A percentile compares a stretch with the other conserved stretches of the same genome.
Evolutionary conservation across 1,284 basidiomycete genomes (phyloP).

Genomic region (Tremellales sp.): DNA sequence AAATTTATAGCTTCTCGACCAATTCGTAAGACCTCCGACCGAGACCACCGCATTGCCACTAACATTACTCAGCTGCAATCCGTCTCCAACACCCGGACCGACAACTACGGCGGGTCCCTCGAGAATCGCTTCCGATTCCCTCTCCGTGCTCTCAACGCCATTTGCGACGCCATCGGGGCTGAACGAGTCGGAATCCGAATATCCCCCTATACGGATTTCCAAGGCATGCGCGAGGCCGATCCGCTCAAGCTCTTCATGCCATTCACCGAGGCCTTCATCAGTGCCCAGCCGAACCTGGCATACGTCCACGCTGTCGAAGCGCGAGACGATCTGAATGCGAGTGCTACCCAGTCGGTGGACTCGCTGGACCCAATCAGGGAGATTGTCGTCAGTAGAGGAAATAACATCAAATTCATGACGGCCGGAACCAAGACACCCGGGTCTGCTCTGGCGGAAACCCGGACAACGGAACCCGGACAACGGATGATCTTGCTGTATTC

Average conservation of each 20-base stretch:
- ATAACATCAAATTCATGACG: conserved; percentile 48
- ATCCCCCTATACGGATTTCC: conserved; percentile 56
- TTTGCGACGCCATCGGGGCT: conserved; percentile 54
- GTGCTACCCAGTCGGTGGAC: too few relatives aligned
- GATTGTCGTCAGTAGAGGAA: conserved; percentile 21
- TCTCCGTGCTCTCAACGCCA: conserved; percentile 54
- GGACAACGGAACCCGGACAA: conserved; percentile 49
- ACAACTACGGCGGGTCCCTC: conserved; percentile 59
- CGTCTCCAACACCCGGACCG: conserved; percentile 56
- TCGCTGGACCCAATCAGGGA: conserved; percentile 22
- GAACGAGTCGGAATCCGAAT: conserved; percentile 55
- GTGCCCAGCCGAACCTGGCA: conserved; percentile 56
- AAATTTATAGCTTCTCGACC: conserved; percentile 50
- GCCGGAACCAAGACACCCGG: conserved; percentile 52
- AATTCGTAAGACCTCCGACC: too few relatives aligned
- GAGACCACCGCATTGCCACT: too few relatives aligned
- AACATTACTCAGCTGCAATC: too few relatives aligned
- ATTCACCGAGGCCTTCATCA: too few relatives aligned
- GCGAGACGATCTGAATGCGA: conserved; percentile 30
- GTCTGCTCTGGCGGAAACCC: conserved; percentile 28
- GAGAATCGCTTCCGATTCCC: conserved; percentile 57
- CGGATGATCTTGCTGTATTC: conserved; percentile 53
- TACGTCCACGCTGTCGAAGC: conserved; percentile 60
- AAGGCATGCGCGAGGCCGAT: conserved; percentile 48
- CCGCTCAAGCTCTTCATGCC: conserved; percentile 51